Percentiles rank a stretch among this genome's conserved stretches.
Evolutionary conservation across 2,329 filamentous ascomycete species (phyloP).

Genomic region (Colletotrichum orchidophilum): DNA sequence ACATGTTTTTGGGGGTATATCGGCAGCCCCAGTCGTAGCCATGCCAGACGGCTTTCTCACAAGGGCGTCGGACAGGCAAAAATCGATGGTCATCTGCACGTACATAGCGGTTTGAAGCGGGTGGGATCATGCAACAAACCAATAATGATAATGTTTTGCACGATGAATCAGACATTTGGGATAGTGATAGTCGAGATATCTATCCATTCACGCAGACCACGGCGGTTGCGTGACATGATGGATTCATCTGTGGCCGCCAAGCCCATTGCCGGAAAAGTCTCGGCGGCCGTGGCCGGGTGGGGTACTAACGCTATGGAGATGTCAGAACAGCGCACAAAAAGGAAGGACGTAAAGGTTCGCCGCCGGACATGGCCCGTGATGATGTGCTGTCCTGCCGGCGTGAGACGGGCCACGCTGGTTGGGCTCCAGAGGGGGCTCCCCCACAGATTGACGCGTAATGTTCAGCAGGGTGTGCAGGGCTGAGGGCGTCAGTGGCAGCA

Average conservation of each 20-base stretch:
- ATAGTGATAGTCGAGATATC: not conserved
- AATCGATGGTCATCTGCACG: conserved; percentile 1
- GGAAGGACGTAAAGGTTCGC: not conserved
- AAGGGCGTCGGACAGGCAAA: not conserved
- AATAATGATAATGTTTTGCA: conserved; percentile 32
- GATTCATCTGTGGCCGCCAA: conserved; percentile 12
- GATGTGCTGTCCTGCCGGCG: conserved; percentile 2
- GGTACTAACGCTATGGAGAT: conserved; percentile 5
- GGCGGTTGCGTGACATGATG: not conserved
- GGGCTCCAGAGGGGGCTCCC: conserved; percentile 1
- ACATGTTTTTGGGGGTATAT: conserved; percentile 3
- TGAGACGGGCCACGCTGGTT: conserved; percentile 9
- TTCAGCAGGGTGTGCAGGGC: conserved; percentile 11
- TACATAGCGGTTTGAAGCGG: conserved; percentile 2
- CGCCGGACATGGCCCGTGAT: conserved; percentile 13
- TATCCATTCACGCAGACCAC: not conserved
- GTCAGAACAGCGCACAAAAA: not conserved
- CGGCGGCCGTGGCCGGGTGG: conserved; percentile 4
- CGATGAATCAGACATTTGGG: not conserved
- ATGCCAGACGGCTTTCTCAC: not conserved
- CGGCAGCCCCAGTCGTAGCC: not conserved
- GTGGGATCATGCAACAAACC: not conserved
- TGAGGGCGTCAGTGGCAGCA: not conserved
- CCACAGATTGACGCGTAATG: conserved; percentile 32
- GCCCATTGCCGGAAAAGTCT: conserved; percentile 17